phyloP scores from a whole-genome alignment of 2,329 filamentous ascomycete species.

The Didymella sp. region DNA sequence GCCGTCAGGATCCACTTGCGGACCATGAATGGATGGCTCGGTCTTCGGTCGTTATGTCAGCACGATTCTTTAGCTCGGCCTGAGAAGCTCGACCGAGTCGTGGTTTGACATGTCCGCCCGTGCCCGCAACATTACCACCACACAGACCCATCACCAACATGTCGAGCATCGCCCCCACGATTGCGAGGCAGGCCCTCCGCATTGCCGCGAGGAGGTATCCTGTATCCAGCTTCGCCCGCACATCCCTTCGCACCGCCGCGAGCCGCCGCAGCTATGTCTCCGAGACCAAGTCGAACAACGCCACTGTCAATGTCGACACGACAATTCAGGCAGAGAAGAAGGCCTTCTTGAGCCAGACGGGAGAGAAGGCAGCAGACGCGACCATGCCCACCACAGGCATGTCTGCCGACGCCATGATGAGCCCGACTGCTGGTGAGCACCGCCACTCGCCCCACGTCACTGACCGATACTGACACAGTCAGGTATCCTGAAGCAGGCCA shows the following conservation, averaged over 20 bases:
- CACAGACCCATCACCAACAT: conserved; percentile 43
- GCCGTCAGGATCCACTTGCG: background rate
- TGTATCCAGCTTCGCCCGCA: conserved; percentile 50
- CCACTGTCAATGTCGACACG: conserved; percentile 81
- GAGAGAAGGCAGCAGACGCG: conserved; percentile 62
- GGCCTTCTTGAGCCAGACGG: conserved; percentile 70
- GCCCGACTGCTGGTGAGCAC: conserved; percentile 72
- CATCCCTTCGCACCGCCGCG: conserved; percentile 50
- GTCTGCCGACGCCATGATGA: conserved; percentile 73
- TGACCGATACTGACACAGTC: conserved; percentile 25
- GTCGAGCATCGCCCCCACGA: conserved; percentile 65
- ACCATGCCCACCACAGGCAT: conserved; percentile 65
- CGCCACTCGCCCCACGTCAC: conserved; percentile 3
- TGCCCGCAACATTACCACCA: background rate
- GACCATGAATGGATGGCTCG: background rate
- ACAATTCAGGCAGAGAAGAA: conserved; percentile 87
- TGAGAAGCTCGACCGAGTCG: background rate
- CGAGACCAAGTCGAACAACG: conserved; percentile 78
- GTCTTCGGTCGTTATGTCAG: background rate
- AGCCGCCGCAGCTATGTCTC: conserved; percentile 77
- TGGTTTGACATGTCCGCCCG: background rate
- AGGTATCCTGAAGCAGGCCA: conserved; percentile 89
- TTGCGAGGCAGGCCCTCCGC: conserved; percentile 76
- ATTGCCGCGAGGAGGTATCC: conserved; percentile 61
- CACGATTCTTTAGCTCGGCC: background rate